A percentile compares a stretch with the other conserved stretches of the same genome.
These are phyloP conservation scores for Entomortierella beljakovae DNA, from an alignment of 192 early-diverging fungal species.

Conservation along the genomic window DNA sequence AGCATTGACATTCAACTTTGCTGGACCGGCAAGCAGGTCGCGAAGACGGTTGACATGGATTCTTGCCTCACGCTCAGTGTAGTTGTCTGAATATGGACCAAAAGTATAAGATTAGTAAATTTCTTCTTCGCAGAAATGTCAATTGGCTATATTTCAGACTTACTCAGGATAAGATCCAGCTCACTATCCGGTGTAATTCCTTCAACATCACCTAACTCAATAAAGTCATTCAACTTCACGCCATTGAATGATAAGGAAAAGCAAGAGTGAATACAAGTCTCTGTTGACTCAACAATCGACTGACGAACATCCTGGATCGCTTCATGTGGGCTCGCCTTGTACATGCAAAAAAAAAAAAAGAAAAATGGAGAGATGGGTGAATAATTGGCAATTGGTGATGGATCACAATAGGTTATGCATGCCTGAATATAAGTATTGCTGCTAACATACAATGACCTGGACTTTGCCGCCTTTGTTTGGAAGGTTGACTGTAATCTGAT, in stretches of 20 bases:
- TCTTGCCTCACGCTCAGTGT: conserved; percentile 93
- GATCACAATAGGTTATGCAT: too few species aligned
- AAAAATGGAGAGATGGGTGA: neutral
- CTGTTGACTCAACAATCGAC: conserved; percentile 86
- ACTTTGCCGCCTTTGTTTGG: conserved; percentile 58
- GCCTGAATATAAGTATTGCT: neutral
- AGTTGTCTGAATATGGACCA: conserved; percentile 68
- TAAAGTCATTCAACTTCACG: conserved; percentile 78
- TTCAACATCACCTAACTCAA: conserved; percentile 78
- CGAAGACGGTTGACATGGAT: conserved; percentile 90
- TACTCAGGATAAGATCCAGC: conserved; percentile 77
- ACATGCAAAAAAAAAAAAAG: neutral
- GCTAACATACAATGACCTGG: conserved; percentile 59
- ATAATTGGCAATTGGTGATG: too few species aligned
- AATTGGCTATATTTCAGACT: neutral
- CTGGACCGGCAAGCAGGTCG: conserved; percentile 86
- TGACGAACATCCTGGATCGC: conserved; percentile 90
- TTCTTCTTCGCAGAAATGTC: neutral
- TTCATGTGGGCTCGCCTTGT: conserved; percentile 75
- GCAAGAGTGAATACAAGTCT: conserved; percentile 90
- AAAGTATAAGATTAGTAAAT: neutral
- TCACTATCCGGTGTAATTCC: conserved; percentile 73
- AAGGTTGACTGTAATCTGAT: conserved; percentile 64
- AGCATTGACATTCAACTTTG: conserved; percentile 63
- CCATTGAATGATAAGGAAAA: conserved; percentile 87